phyloP scores from a whole-genome alignment of 805 yeast species.

The Pichia ethanolica region DNA sequence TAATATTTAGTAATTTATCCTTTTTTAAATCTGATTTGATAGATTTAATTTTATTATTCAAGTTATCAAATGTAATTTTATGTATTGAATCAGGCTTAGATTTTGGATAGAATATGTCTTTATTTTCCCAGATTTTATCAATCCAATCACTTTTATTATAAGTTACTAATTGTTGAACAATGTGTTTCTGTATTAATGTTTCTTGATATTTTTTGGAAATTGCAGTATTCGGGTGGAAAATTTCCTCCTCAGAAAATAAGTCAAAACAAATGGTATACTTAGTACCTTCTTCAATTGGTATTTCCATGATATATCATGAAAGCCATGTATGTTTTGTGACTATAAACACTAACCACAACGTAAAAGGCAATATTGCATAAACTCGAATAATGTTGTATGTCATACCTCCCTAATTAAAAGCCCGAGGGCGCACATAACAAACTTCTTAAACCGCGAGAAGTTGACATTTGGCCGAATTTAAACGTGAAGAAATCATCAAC shows the following conservation, averaged over 20 bases:
- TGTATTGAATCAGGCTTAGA: background rate
- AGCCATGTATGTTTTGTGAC: too few relatives aligned
- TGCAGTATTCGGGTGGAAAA: background rate
- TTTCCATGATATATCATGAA: background rate
- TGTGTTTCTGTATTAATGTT: background rate
- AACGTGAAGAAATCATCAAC: too few relatives aligned
- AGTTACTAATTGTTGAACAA: background rate
- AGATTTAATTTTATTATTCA: background rate
- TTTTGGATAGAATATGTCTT: slow-evolving; percentile 3
- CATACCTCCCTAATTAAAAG: too few relatives aligned
- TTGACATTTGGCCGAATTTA: too few relatives aligned
- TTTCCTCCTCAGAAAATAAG: background rate
- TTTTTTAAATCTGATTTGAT: background rate
- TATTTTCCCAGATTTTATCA: background rate
- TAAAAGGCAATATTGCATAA: too few relatives aligned
- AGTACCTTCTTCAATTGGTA: background rate
- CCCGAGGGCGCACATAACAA: too few relatives aligned
- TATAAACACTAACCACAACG: too few relatives aligned
- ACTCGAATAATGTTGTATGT: too few relatives aligned
- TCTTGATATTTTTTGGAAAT: background rate
- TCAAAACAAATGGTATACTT: slow-evolving; percentile 8
- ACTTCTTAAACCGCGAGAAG: too few relatives aligned
- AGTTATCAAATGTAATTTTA: background rate
- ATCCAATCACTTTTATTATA: slow-evolving; percentile 2
- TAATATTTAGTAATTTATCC: background rate